Evolutionary conservation across 2,329 filamentous ascomycete genomes (phyloP), one percentile per base, ranked within the genome.

Genomic region (Trichophaea hybrida): DNA sequence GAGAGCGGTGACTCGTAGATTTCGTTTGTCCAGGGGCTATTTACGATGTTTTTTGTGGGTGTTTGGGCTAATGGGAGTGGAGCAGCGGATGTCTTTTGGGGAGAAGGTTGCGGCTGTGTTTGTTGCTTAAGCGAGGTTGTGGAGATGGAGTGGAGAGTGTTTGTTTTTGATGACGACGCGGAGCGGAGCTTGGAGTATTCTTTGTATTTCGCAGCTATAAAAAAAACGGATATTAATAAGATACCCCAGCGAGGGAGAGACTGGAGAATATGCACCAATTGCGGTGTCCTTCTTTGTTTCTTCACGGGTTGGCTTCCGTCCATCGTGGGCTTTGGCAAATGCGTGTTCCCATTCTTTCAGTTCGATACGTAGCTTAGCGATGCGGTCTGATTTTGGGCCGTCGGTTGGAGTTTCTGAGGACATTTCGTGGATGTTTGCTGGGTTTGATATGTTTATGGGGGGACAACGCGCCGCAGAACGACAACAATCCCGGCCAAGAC

Each of bases 281-380:
- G 13, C 50, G n/a, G 8, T 37, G 34, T 53, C 50, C n/a, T 35
- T 37, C 31, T 53, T 53, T 10, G 34, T 37, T 37, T 34, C 50
- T 13, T 53, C 50, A n/a, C 34, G 32, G 1, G 50, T 35, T 13
- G 50, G 50, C 74, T 88, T 90, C 64, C 76, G 78, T 55, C 86
- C 85, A 35, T 73, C 74, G 68, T 90, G 78, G 13, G 75, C 71
- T 31, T 74, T 74, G 5, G 80, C 78, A 75, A 86, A 91, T 5
- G 78, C 74, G 64, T 75, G 80, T 70, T 93, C 87, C 82, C 86
- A 93, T 65, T 72, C 71, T 72, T 91, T 91, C 52, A 91, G 74
- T 63, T 86, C 81, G 40, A 75, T 73, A n/a, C 84, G 79, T n/a
- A 89, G 74, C 54, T 75, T 69, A 24, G 35, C 15, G 4, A 53